Evolutionary conservation across 768 basidiomycete species (phyloP).

Genomic region (Dendrothele bispora): DNA sequence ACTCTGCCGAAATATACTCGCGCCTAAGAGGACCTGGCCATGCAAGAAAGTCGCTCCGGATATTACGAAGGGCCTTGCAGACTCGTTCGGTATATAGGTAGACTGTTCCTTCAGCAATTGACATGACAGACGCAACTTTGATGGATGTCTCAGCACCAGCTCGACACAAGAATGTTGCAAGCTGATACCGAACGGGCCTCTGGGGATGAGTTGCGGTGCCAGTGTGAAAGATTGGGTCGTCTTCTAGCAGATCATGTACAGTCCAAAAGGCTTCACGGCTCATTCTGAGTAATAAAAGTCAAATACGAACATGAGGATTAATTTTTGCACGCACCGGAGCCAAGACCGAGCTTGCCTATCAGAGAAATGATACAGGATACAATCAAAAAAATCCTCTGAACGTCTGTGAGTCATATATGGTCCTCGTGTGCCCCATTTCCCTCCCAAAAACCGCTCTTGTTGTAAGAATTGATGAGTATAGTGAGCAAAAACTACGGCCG

Average conservation of each 20-base stretch:
- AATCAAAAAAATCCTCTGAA: slow-evolving; percentile 3
- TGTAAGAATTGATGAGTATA: background rate
- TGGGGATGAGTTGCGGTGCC: slow-evolving; percentile 8
- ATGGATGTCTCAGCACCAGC: slow-evolving; percentile 2
- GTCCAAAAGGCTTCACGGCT: background rate
- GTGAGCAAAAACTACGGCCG: background rate
- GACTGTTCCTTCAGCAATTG: slow-evolving; percentile 12
- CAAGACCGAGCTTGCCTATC: background rate
- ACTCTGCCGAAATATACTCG: background rate
- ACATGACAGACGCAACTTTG: slow-evolving; percentile 4
- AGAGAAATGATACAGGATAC: background rate
- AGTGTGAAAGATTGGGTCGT: slow-evolving; percentile 12
- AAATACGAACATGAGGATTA: background rate
- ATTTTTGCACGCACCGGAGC: background rate
- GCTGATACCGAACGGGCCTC: slow-evolving; percentile 15
- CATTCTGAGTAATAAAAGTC: background rate
- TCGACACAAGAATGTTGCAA: slow-evolving; percentile 13
- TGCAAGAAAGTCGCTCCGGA: slow-evolving; percentile 3
- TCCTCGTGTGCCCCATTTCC: background rate
- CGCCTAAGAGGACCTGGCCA: slow-evolving; percentile 12
- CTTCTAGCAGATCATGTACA: background rate
- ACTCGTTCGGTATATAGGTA: slow-evolving; percentile 14
- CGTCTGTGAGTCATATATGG: background rate
- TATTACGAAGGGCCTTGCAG: slow-evolving; percentile 8
- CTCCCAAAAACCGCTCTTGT: background rate